Evolutionary conservation across 176 grass and related monocot species (phyloP), one percentile per base, ranked within the genome.

Genomic region (Carex kokanica): DNA sequence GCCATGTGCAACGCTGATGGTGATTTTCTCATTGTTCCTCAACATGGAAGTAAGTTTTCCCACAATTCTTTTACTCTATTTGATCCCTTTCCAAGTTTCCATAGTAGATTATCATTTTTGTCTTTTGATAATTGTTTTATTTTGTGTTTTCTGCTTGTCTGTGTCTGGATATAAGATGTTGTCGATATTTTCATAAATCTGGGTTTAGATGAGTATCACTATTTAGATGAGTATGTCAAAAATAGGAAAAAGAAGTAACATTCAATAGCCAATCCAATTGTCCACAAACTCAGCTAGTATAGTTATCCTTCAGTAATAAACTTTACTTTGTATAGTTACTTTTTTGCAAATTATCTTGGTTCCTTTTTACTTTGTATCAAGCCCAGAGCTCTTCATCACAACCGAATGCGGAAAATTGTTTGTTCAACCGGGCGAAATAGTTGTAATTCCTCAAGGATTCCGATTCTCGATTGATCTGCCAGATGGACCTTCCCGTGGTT

Each of bases 361-460:
- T 40, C 32, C 13, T 43, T 72, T 53, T 45, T 84, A 86, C 84
- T 85, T 91, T 71, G 80, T 86, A 62, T 85, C 87, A 93, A 97
- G 78, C 52, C 58, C 90, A 98, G 95, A 84, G 87, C 70, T 98
- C 79, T 82, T 91, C 17, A 90, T 98, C 87, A 98, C 89, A 88
- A 98, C 92, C 1, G 95, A 98, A 32, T 98, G 95, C 12, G 92
- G 92, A 15, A 94, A 88, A 72, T 83, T 94, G 87, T 32, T 87
- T 14, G 92, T 94, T 41, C 86, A 81, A 32, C 90, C 95, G 14
- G 95, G 95, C 2, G 95, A 98, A 56, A 94, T 98, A 14, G 89
- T 94, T 59, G 87, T 98, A n/a, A 88, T 98, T 45, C 95, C 95
- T 49, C 95, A 94, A 75, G 95, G 95, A 6, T 94, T 98, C 74